Evolutionary conservation across 768 basidiomycete genomes (phyloP).

Genomic region (Chalciporus pseudorubinellus): DNA sequence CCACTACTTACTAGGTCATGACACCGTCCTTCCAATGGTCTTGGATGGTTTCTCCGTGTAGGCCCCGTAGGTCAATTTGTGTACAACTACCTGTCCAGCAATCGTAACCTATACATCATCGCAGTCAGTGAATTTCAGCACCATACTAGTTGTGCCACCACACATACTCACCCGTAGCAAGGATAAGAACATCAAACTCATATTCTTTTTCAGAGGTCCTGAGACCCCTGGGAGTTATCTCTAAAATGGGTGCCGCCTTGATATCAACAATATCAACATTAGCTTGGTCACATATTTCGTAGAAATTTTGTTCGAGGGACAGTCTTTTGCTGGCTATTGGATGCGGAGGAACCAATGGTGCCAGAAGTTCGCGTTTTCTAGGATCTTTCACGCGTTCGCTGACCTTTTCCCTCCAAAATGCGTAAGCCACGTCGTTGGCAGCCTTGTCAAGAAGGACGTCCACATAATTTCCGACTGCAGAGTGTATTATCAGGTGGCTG

Average conservation of each 20-base stretch:
- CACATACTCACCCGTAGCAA: no score
- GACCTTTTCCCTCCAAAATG: slow-evolving; percentile 13
- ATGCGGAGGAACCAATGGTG: slow-evolving; percentile 1
- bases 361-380: not conserved
- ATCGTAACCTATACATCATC: slow-evolving; percentile 1
- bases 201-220: slow-evolving; percentile 7
- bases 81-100: slow-evolving; percentile 1
- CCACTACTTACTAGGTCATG: slow-evolving; percentile 13
- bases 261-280: slow-evolving; percentile 14
- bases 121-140: no score
- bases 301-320: slow-evolving; percentile 6
- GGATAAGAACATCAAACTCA: slow-evolving; percentile 5
- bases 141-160: no score
- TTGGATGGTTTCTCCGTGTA: slow-evolving; percentile 1
- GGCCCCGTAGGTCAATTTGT: slow-evolving; percentile 9
- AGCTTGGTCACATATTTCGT: slow-evolving; percentile 9
- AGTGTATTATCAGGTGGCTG: no score
- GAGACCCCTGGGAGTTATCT: slow-evolving; percentile 8
- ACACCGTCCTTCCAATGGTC: slow-evolving; percentile 15
- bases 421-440: slow-evolving; percentile 1
- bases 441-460: slow-evolving; percentile 1
- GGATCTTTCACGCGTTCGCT: slow-evolving; percentile 1
- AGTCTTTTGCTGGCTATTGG: slow-evolving; percentile 10
- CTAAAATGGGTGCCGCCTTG: slow-evolving; percentile 5
- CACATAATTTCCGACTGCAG: slow-evolving; percentile 7